Evolutionary conservation across 78 protist species (phyloP), one percentile per base, ranked within the genome.

Genomic region (Guillardia theta): DNA sequence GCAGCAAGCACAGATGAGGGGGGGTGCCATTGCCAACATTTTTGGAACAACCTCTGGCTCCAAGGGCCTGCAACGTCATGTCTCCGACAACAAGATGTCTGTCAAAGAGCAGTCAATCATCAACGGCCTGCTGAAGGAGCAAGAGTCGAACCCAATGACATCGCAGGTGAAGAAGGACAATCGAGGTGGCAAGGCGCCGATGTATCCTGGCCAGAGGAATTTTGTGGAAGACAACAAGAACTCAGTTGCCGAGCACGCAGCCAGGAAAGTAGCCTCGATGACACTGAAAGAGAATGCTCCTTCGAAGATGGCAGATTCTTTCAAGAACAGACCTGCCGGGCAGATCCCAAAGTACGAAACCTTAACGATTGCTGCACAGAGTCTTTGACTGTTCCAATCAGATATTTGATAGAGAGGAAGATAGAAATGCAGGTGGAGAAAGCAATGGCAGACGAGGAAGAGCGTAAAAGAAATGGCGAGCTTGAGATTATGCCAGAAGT

Each of bases 271-370:
- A n/a, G n/a, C n/a, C n/a, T n/a, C n/a, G n/a, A n/a, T n/a, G n/a
- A n/a, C n/a, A 58, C 39, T 58, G 39, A 58, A 58, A 58, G 70
- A 24, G 70, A 58, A 30, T 58, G 70, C 70, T 27, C 39, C 70
- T 1, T 30, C 70, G 70, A 58, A 58, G 70, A n/a, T n/a, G n/a
- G n/a, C n/a, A n/a, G n/a, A n/a, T n/a, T 12, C 62, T 18, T 21
- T 53, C 62, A 53, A 53, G 62, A 18, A 24, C 21, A 12, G 41
- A 18, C 83, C 83, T 22, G 83, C 83, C 5, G 83, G 83, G 83
- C 83, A 70, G 83, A 70, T 70, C 12, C 83, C 83, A 18, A 70
- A 70, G 83, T n/a, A n/a, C n/a, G n/a, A n/a, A n/a, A n/a, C n/a
- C n/a, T n/a, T n/a, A n/a, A n/a, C n/a, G n/a, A n/a, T n/a, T n/a